Conservation (phyloP, 257 asterid species). For the Salvia miltiorrhiza region DNA sequence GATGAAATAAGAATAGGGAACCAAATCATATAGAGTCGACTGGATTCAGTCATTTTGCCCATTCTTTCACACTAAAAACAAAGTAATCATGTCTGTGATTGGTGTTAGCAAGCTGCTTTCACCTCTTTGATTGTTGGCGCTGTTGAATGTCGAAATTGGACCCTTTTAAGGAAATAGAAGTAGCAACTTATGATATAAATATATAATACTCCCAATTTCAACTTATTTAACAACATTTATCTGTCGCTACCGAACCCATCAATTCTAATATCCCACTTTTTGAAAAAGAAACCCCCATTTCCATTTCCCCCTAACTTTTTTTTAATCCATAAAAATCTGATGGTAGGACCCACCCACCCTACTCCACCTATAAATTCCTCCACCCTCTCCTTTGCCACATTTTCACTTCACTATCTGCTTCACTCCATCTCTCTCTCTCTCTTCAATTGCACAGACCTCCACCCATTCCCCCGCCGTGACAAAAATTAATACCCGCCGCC, state of each 20-base stretch:
- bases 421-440: slow-evolving; percentile 31
- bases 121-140: background rate
- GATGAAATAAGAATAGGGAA: no score
- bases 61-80: no score
- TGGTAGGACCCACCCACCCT: slow-evolving; percentile 45
- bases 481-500: background rate
- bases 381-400: slow-evolving; percentile 24
- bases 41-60: no score
- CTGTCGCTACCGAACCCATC: slow-evolving; percentile 27
- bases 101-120: background rate
- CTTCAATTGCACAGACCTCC: background rate
- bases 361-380: slow-evolving; percentile 42
- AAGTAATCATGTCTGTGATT: background rate
- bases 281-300: background rate
- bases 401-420: slow-evolving; percentile 33
- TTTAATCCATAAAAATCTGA: slow-evolving; percentile 24
- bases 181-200: background rate
- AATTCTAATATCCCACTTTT: slow-evolving; percentile 11
- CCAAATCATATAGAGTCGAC: no score
- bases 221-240: slow-evolving; percentile 22
- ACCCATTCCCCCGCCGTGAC: background rate
- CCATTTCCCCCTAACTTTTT: background rate
- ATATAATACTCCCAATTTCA: background rate
- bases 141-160: slow-evolving; percentile 17
- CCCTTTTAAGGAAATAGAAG: background rate